phyloP scores from a whole-genome alignment of 1,284 basidiomycete species.

The Peniophora sp. region DNA sequence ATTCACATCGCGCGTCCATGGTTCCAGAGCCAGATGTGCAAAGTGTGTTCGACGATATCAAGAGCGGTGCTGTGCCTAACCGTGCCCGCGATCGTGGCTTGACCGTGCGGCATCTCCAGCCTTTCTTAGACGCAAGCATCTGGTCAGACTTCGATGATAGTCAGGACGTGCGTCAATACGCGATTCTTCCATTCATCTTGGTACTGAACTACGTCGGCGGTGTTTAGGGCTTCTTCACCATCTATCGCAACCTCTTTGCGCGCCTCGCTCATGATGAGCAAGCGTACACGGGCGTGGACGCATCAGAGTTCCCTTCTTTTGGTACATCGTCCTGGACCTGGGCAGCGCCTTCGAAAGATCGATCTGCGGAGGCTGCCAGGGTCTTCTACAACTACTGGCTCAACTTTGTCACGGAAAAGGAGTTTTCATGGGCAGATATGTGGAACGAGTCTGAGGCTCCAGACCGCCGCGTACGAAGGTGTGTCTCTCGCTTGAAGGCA shows the following conservation, averaged over 20 bases:
- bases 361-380: constrained; percentile 40
- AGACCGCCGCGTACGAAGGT: constrained; percentile 79
- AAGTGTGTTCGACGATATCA: constrained; percentile 80
- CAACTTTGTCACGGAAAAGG: constrained; percentile 84
- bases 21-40: constrained; percentile 77
- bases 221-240: constrained; percentile 79
- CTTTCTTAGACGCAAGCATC: constrained; percentile 78
- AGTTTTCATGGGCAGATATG: constrained; percentile 84
- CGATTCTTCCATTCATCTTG: not conserved
- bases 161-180: constrained; percentile 46
- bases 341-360: constrained; percentile 37
- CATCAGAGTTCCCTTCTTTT: constrained; percentile 66
- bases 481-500: constrained; percentile 8
- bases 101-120: constrained; percentile 73
- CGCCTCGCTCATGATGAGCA: constrained; percentile 82
- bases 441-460: constrained; percentile 84
- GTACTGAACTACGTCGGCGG: not conserved
- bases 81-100: constrained; percentile 73
- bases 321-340: constrained; percentile 76
- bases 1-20: constrained; percentile 87
- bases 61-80: constrained; percentile 61
- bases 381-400: constrained; percentile 86
- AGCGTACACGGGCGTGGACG: constrained; percentile 38
- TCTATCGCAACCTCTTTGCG: constrained; percentile 85
- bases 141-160: constrained; percentile 70